Evolutionary conservation across 208 protist species (phyloP), one percentile per base, ranked within the genome.

Genomic region (Leishmania turanica): DNA sequence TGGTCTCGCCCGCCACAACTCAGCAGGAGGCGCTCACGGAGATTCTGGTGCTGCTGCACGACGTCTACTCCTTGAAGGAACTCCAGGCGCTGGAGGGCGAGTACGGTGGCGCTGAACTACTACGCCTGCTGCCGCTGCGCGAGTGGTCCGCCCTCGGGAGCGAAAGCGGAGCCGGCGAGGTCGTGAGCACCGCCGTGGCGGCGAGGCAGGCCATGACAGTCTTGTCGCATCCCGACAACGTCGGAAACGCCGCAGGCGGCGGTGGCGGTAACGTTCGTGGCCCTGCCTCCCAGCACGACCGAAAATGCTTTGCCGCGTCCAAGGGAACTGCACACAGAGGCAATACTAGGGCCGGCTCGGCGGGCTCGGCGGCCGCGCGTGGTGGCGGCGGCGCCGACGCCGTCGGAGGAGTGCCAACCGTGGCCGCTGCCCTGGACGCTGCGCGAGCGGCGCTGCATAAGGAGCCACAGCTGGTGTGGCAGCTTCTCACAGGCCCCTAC

Each of bases 61-160:
- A 86, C 58, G 76, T 95, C 62, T 88, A 90, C 66, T 80, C 88
- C 62, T 74, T 86, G 24, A 86, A 90, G 6, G 91, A 95, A 77
- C 80, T 95, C 60, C 85, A 84, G 66, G 78, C 84, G 80, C 49
- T 93, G 37, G 90, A 95, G 76, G 42, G 71, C 66, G 88, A 92
- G 62, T 93, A 91, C 82, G 90, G 88, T 17, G 68, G 56, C 45
- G 65, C 77, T 37, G 85, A 91, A 58, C 72, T 91, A 76, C 83
- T 90, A 27, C 77, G 82, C 0, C 78, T 86, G 74, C 74, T 85
- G 34, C 79, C 81, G 9, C 71, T 87, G 69, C 84, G 65, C 42
- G 74, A 82, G 68, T 83, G 77, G 76, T 42, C 78, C 24, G 64
- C 42, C 56, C 47, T 9, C 64, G 70, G 51, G 42, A 70, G 65